Conservation (phyloP, 352 stramenopile genomes). For the Phytophthora niederhauseri region DNA sequence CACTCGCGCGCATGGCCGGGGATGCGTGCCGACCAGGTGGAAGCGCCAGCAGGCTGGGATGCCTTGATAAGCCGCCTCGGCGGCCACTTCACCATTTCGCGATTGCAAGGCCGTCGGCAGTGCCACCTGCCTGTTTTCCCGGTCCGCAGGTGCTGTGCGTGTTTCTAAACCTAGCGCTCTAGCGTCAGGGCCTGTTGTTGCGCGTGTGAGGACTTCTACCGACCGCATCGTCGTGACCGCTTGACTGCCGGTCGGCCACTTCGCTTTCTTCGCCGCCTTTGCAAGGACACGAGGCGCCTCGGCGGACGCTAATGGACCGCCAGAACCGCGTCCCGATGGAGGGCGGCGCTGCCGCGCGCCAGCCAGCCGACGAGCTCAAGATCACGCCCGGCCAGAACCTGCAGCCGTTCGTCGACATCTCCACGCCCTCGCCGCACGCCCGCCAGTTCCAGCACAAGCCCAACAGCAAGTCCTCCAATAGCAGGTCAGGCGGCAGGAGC, state of each 20-base stretch:
- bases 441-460: slow-evolving; percentile 12
- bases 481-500: slow-evolving; percentile 1
- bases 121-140: slow-evolving; percentile 34
- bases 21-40: slow-evolving; percentile 24
- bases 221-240: slow-evolving; percentile 29
- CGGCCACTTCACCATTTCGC: slow-evolving; percentile 32
- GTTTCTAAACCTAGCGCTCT: slow-evolving; percentile 23
- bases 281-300: slow-evolving; percentile 17
- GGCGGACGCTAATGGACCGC: slow-evolving; percentile 33
- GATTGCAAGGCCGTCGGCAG: slow-evolving; percentile 29
- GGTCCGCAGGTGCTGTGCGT: slow-evolving; percentile 16
- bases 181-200: neutral
- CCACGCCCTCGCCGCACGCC: slow-evolving; percentile 53
- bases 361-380: slow-evolving; percentile 43
- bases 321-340: neutral
- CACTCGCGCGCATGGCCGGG: slow-evolving; percentile 18
- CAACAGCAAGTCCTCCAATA: neutral
- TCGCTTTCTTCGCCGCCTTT: slow-evolving; percentile 22
- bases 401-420: slow-evolving; percentile 72
- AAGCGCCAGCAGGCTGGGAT: neutral
- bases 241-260: slow-evolving; percentile 9
- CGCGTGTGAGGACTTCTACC: slow-evolving; percentile 8
- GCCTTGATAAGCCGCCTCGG: neutral
- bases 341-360: neutral
- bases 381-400: slow-evolving; percentile 52